These are phyloP conservation scores for Podospora fimiseda DNA, from an alignment of 495 filamentous ascomycete genomes.

Conservation along the genomic window DNA sequence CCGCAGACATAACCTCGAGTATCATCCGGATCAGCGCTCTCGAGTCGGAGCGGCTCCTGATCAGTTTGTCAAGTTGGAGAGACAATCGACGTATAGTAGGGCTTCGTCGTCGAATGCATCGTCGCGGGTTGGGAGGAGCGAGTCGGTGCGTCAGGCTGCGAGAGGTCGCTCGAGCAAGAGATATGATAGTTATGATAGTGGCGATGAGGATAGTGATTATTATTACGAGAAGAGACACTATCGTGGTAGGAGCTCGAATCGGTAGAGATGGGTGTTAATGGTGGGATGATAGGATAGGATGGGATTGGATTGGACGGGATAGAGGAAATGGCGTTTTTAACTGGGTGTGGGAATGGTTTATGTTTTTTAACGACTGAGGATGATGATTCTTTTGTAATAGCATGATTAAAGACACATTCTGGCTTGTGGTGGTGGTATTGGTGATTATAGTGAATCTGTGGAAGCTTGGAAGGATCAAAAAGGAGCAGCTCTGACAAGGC, in stretches of 20 bases:
- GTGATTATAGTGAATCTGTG: too few species aligned
- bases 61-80: constrained; percentile 14
- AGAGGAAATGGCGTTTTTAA: too few species aligned
- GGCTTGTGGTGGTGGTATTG: too few species aligned
- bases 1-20: constrained; percentile 8
- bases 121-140: constrained; percentile 8
- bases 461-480: too few species aligned
- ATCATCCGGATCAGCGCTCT: constrained; percentile 4
- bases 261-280: too few species aligned
- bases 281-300: too few species aligned
- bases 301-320: too few species aligned
- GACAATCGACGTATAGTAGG: constrained; percentile 10
- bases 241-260: constrained; percentile 6
- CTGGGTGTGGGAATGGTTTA: too few species aligned
- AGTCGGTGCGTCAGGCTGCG: constrained; percentile 2
- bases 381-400: too few species aligned
- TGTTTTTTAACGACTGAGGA: too few species aligned
- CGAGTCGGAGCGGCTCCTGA: constrained; percentile 12
- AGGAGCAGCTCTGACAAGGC: too few species aligned
- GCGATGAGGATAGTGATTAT: constrained; percentile 7
- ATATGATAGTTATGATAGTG: constrained; percentile 12
- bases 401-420: too few species aligned
- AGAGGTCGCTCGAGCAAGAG: constrained; percentile 6
- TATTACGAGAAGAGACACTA: constrained; percentile 15
- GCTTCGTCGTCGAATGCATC: constrained; percentile 2